These are phyloP conservation scores for Cantharellus cinnabarinus DNA, from an alignment of 768 basidiomycete genomes.

Conservation along the genomic window DNA sequence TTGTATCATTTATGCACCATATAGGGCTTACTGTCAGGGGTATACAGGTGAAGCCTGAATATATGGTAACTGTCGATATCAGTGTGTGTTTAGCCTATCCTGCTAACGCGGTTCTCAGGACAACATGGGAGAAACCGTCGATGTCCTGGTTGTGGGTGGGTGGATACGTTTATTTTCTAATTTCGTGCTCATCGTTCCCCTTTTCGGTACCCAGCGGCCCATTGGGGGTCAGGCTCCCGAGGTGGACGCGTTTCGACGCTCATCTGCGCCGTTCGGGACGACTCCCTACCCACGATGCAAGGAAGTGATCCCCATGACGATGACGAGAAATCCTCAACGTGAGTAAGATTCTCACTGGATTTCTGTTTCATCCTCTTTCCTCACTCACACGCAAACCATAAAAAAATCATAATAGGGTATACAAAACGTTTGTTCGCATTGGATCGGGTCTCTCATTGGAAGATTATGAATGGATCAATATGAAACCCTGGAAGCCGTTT, in stretches of 20 bases:
- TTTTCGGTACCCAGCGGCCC: conserved; percentile 35
- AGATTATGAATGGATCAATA: conserved; percentile 70
- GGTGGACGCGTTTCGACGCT: conserved; percentile 79
- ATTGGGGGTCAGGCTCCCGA: conserved; percentile 72
- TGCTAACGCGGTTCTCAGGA: conserved; percentile 27
- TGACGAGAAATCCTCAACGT: conserved; percentile 34
- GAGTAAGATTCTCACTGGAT: conserved; percentile 20
- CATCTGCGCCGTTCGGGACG: conserved; percentile 75
- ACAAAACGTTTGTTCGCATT: conserved; percentile 71
- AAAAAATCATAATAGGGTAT: conserved; percentile 26
- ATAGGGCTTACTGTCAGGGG: background rate
- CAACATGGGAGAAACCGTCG: conserved; percentile 81
- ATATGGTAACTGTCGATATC: conserved; percentile 35
- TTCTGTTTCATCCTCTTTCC: background rate
- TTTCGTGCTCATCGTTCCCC: no score
- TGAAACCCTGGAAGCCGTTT: conserved; percentile 67
- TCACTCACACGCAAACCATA: background rate
- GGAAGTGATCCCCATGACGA: conserved; percentile 11
- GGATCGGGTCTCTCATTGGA: conserved; percentile 73
- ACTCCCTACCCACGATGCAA: conserved; percentile 19
- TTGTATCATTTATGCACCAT: background rate
- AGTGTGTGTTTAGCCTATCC: background rate
- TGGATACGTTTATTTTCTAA: background rate
- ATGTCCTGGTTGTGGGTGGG: conserved; percentile 65
- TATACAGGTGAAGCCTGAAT: conserved; percentile 60